Conservation (phyloP, 768 basidiomycete species). For the Serpula lacrymans region DNA sequence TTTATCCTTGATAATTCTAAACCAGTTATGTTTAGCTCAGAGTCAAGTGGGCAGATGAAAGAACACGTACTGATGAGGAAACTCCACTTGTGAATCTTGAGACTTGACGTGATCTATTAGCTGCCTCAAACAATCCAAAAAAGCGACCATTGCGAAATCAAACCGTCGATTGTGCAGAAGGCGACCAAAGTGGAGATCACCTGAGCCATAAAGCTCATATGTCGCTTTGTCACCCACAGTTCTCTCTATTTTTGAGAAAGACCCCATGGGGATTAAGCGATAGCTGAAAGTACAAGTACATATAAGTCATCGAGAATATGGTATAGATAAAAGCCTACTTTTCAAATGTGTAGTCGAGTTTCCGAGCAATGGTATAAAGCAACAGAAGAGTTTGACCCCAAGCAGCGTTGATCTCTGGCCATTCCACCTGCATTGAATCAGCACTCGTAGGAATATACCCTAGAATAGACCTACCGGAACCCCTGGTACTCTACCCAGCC, state of each 20-base stretch:
- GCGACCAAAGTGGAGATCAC: slow-evolving; percentile 85
- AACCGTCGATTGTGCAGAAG: slow-evolving; percentile 93
- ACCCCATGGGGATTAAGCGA: slow-evolving; percentile 89
- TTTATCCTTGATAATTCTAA: slow-evolving; percentile 86
- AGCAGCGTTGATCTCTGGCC: slow-evolving; percentile 98
- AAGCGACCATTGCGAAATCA: slow-evolving; percentile 94
- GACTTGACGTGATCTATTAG: slow-evolving; percentile 82
- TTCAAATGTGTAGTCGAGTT: slow-evolving; percentile 86
- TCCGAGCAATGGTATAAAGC: slow-evolving; percentile 86
- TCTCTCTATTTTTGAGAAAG: slow-evolving; percentile 89
- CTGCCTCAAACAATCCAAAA: slow-evolving; percentile 92
- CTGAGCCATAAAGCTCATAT: slow-evolving; percentile 93
- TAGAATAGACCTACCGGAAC: slow-evolving; percentile 55
- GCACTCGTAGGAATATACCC: slow-evolving; percentile 7
- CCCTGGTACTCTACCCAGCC: slow-evolving; percentile 83
- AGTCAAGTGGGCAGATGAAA: slow-evolving; percentile 1
- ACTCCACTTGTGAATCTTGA: slow-evolving; percentile 68
- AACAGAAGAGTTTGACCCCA: slow-evolving; percentile 96
- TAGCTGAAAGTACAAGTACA: slow-evolving; percentile 51
- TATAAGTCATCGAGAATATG: background rate
- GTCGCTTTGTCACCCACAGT: slow-evolving; percentile 75
- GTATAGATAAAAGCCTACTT: slow-evolving; percentile 54
- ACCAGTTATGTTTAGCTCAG: background rate
- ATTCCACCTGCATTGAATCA: slow-evolving; percentile 68
- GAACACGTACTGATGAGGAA: slow-evolving; percentile 79